These are phyloP conservation scores for Tylopilus sp. DNA, from an alignment of 768 basidiomycete species.

Conservation along the genomic window DNA sequence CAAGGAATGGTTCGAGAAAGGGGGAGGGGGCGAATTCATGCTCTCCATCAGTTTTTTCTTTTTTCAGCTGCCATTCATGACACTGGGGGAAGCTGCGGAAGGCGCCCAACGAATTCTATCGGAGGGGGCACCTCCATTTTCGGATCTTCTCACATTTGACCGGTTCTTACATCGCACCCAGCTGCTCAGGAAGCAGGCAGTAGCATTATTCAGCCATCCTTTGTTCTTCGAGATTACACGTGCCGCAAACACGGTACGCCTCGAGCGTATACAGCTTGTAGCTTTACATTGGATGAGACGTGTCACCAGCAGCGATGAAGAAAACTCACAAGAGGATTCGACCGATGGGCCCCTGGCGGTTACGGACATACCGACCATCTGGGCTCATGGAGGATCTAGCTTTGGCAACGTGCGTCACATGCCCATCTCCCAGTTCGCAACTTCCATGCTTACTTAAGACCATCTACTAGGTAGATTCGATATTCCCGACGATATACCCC, in stretches of 20 bases:
- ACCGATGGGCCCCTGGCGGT: constrained; percentile 1
- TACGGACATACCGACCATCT: constrained; percentile 4
- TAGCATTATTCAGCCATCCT: constrained; percentile 37
- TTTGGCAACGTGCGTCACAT: constrained; percentile 30
- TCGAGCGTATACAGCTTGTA: background rate
- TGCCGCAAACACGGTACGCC: constrained; percentile 5
- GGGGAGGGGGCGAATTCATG: constrained; percentile 42
- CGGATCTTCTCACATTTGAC: constrained; percentile 38
- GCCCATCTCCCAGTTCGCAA: background rate
- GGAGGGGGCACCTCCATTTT: constrained; percentile 37
- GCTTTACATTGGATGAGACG: constrained; percentile 27
- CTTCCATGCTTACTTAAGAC: background rate
- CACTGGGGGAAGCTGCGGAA: constrained; percentile 25
- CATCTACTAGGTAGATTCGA: constrained; percentile 28
- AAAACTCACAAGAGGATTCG: too few relatives aligned
- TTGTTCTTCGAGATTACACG: constrained; percentile 42
- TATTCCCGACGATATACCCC: constrained; percentile 37
- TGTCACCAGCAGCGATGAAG: background rate
- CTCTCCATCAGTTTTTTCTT: constrained; percentile 43
- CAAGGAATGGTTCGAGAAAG: constrained; percentile 40
- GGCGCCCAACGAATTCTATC: background rate
- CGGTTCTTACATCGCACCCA: constrained; percentile 45
- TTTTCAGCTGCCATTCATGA: constrained; percentile 46
- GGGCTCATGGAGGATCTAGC: constrained; percentile 19
- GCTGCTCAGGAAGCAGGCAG: constrained; percentile 35